Evolutionary conservation across 225 moss, liverwort and hornwort genomes (phyloP).

Genomic region (Pleurozium schreberi): DNA sequence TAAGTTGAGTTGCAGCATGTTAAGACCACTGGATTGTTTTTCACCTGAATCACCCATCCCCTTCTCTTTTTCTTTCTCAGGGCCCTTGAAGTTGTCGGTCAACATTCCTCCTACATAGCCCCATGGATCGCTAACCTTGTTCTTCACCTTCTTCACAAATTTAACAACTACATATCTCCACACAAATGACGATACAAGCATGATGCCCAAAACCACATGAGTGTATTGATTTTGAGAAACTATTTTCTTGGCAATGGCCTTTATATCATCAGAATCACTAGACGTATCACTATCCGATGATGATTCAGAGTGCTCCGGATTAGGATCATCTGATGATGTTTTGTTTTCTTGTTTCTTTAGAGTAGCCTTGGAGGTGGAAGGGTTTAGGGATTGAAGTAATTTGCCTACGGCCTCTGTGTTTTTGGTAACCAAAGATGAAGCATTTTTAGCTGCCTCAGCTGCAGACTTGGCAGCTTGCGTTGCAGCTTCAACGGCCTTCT

Average conservation of each 20-base stretch:
- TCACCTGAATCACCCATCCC: neutral
- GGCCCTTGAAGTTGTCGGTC: constrained; percentile 5
- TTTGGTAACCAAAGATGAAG: constrained; percentile 18
- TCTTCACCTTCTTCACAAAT: constrained; percentile 23
- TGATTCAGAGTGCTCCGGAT: neutral
- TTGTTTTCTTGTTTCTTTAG: neutral
- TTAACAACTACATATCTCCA: constrained; percentile 39
- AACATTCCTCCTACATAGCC: constrained; percentile 23
- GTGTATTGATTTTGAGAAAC: constrained; percentile 32
- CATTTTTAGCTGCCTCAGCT: constrained; percentile 16
- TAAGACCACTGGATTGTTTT: neutral
- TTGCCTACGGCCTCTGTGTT: constrained; percentile 22
- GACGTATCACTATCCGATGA: constrained; percentile 2
- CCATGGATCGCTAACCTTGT: constrained; percentile 29
- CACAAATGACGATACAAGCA: constrained; percentile 32
- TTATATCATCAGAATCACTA: neutral
- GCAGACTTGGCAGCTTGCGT: constrained; percentile 34
- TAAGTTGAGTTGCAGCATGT: neutral
- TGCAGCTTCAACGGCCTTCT: constrained; percentile 19
- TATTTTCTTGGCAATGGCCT: constrained; percentile 28
- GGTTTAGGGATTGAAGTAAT: constrained; percentile 2
- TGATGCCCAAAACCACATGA: constrained; percentile 28
- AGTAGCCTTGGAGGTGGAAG: neutral
- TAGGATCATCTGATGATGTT: neutral
- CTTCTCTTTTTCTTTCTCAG: neutral